Percentiles rank a stretch among this genome's conserved stretches.
Evolutionary conservation across 2,329 filamentous ascomycete species (phyloP).

Genomic region (Fusarium longipes): DNA sequence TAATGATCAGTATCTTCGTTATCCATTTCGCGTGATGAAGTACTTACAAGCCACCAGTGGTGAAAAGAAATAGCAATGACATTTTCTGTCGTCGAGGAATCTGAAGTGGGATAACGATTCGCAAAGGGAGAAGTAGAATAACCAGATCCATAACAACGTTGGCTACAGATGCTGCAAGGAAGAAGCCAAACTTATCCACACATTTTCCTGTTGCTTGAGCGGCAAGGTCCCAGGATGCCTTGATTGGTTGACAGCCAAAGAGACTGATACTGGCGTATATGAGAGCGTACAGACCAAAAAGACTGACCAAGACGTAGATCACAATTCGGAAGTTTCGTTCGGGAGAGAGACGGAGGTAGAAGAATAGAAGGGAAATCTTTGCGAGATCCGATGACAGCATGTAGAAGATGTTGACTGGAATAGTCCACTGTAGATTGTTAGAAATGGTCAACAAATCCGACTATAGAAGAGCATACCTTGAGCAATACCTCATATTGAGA

Average conservation of each 20-base stretch:
- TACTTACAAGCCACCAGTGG: constrained; percentile 40
- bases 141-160: constrained; percentile 42
- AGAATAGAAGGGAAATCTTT: constrained; percentile 41
- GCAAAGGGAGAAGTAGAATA: constrained; percentile 29
- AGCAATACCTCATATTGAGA: constrained; percentile 26
- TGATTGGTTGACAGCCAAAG: constrained; percentile 39
- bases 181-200: constrained; percentile 42
- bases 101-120: constrained; percentile 31
- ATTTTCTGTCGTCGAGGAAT: constrained; percentile 37
- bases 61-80: constrained; percentile 33
- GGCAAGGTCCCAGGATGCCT: constrained; percentile 39
- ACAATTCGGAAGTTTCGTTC: constrained; percentile 33
- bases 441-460: accelerated
- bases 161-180: constrained; percentile 39
- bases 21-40: accelerated
- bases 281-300: constrained; percentile 32
- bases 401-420: constrained; percentile 44
- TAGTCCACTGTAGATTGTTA: constrained; percentile 32
- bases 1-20: background rate
- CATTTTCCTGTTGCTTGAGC: constrained; percentile 37
- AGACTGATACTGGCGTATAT: constrained; percentile 41
- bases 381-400: constrained; percentile 42
- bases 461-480: background rate
- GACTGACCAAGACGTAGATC: constrained; percentile 11
- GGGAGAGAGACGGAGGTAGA: constrained; percentile 39